A percentile compares a stretch with the other conserved stretches of the same genome.
phyloP scores from a whole-genome alignment of 2,329 filamentous ascomycete genomes.

The Alternaria incomplexa region DNA sequence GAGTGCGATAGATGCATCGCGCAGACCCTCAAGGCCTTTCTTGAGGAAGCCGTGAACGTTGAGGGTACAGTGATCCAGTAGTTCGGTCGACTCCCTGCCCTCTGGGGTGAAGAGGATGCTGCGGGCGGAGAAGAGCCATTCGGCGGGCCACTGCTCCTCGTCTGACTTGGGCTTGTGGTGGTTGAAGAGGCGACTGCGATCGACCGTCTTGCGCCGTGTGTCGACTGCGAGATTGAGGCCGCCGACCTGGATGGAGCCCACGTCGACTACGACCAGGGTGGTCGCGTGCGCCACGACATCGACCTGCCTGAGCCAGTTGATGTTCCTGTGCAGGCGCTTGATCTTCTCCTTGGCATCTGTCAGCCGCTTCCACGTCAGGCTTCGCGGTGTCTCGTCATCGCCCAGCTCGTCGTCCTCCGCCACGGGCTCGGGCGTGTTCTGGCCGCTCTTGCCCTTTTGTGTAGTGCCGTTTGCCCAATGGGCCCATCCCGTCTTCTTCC shows the following conservation, averaged over 20 bases:
- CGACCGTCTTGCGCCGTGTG: constrained; percentile 88
- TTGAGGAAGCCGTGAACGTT: constrained; percentile 93
- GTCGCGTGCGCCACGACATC: constrained; percentile 87
- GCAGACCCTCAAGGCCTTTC: constrained; percentile 81
- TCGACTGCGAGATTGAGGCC: constrained; percentile 87
- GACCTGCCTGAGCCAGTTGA: constrained; percentile 87
- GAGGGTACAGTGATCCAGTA: constrained; percentile 84
- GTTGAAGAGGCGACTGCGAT: constrained; percentile 86
- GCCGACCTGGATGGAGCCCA: constrained; percentile 84
- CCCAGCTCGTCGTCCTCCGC: constrained; percentile 30
- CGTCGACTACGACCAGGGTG: constrained; percentile 75
- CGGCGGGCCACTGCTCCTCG: constrained; percentile 76
- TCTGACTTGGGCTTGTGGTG: constrained; percentile 56
- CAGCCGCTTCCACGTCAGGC: constrained; percentile 80
- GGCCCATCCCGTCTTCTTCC: constrained; percentile 37
- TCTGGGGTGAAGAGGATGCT: constrained; percentile 90
- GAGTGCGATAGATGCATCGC: constrained; percentile 86
- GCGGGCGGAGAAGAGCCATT: constrained; percentile 88
- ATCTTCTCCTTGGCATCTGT: constrained; percentile 82
- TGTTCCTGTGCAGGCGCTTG: constrained; percentile 83
- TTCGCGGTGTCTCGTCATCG: constrained; percentile 57
- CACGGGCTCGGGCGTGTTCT: constrained; percentile 23
- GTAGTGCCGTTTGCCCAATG: constrained; percentile 41
- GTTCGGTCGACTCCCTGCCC: constrained; percentile 81
- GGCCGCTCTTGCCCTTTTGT: constrained; percentile 24